Conservation (phyloP, 495 filamentous ascomycete species). For the Cudoniella acicularis region DNA sequence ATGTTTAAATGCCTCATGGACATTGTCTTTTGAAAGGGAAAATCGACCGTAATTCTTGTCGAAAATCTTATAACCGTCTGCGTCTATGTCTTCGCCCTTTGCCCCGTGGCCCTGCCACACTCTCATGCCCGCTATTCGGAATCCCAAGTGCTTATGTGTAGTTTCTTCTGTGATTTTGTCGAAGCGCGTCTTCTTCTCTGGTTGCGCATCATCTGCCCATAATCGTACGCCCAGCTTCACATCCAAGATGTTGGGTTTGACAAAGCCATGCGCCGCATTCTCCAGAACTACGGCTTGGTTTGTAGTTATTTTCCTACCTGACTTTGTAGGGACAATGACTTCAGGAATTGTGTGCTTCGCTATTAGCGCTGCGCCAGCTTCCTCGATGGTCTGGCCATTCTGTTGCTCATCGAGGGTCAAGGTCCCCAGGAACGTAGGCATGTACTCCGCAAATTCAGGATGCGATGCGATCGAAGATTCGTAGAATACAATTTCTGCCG, state of each 20-base stretch:
- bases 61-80: slow-evolving; percentile 66
- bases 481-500: slow-evolving; percentile 88
- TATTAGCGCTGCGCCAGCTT: slow-evolving; percentile 21
- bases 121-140: slow-evolving; percentile 91
- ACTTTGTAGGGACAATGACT: slow-evolving; percentile 30
- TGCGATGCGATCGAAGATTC: slow-evolving; percentile 64
- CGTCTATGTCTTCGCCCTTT: slow-evolving; percentile 28
- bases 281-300: slow-evolving; percentile 80
- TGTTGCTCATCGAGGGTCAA: slow-evolving; percentile 44
- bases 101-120: slow-evolving; percentile 66
- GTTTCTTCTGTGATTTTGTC: slow-evolving; percentile 76
- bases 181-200: slow-evolving; percentile 72
- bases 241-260: slow-evolving; percentile 87
- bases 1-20: slow-evolving; percentile 68
- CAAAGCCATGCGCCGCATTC: slow-evolving; percentile 79
- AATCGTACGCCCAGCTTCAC: slow-evolving; percentile 84
- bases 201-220: slow-evolving; percentile 79
- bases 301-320: slow-evolving; percentile 57
- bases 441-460: slow-evolving; percentile 67
- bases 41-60: slow-evolving; percentile 82
- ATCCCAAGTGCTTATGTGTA: slow-evolving; percentile 76
- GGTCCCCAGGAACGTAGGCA: slow-evolving; percentile 82
- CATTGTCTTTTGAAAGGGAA: slow-evolving; percentile 63
- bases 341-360: slow-evolving; percentile 19
- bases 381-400: slow-evolving; percentile 18